Evolutionary conservation across 176 grass and related monocot species (phyloP), one percentile per base, ranked within the genome.

Genomic region (Puccinellia tenuiflora): DNA sequence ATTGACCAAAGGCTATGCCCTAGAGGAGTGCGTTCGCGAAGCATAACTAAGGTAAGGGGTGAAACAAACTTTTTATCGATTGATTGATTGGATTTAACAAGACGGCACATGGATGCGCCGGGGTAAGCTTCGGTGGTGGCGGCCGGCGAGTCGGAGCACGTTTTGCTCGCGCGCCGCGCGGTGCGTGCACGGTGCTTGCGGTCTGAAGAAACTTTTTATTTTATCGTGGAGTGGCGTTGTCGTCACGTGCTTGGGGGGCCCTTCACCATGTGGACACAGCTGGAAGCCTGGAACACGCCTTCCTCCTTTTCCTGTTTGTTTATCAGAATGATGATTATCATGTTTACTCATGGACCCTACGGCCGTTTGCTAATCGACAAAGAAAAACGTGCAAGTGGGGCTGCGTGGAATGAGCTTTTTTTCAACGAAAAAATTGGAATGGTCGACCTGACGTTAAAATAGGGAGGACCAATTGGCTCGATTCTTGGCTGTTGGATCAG

Each of bases 151-250:
- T 3, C 15, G 3, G 16, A 12, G 46, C 71, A 74, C 71, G 71
- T 85, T 85, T 85, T 85, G 43, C 83, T 85, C 81, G 40, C 81
- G 67, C n/a, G n/a, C n/a, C 83, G 46, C 73, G 71, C 26, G 71
- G 26, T 73, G 43, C 67, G n/a, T 42, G 67, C n/a, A 43, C 38
- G 12, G 22, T 22, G 68, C 16, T 21, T 1, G 71, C 5, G 30
- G 18, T 11, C 68, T 1, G 50, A 2, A 52, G 66, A 24, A 43
- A 46, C 5, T 7, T 15, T 63, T 56, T 83, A 59, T 25, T 31
- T 64, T 31, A 37, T 65, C 17, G 37, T 68, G 37, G 26, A 18
- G 71, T 65, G 29, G 33, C 62, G 31, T 78, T 85, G 39, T 30
- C 45, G 15, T 79, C 86, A 79, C 80, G 74, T 76, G 74, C 67